Evolutionary conservation across 768 basidiomycete species (phyloP), one percentile per base, ranked within the genome.

Genomic region (Daedaleopsis nitida): DNA sequence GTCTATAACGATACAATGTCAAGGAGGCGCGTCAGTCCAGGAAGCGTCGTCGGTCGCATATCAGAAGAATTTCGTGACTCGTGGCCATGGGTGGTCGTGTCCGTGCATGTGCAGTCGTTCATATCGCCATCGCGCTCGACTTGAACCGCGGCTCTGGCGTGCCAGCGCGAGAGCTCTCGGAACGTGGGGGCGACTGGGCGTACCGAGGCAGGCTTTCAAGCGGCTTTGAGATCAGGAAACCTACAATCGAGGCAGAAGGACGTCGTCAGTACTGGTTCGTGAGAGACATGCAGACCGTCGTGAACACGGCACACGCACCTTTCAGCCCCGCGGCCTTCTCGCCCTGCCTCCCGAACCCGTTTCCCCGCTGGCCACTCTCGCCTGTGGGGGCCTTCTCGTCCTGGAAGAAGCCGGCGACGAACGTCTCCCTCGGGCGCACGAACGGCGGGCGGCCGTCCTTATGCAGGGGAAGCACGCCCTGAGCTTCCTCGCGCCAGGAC

Each of bases 261-360:
- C 23, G 17, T 8, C 11, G 37, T 67, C 57, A 65, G 55, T 35
- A 10, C 17, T 11, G 8, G 13, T 7, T 14, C 35, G n/a, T 9
- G 10, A 27, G 35, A 32, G 10, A 23, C 24, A 24, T 23, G 11
- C 10, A 37, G 23, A 14, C 47, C 47, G 39, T 38, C 17, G 68
- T 38, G 59, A 69, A 69, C 19, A 66, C 62, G 13, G 63, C 42
- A 65, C 27, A 72, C 73, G 62, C 72, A 73, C 91, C 91, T 68
- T 81, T 83, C 52, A 88, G 76, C 4, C 80, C 87, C 5, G 91
- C 91, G 43, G 81, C 80, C 76, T 89, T 92, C 79, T 93, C 89
- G 21, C 83, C 92, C 70, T 92, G 90, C 53, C 84, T 80, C 17
- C 92, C 93, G 66, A 94, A 95, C 1, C 93, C 92, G 70, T 84